A percentile compares a stretch with the other conserved stretches of the same genome.
Evolutionary conservation across 1,284 basidiomycete species (phyloP).

Genomic region (Melampsora abietis-canadensis): DNA sequence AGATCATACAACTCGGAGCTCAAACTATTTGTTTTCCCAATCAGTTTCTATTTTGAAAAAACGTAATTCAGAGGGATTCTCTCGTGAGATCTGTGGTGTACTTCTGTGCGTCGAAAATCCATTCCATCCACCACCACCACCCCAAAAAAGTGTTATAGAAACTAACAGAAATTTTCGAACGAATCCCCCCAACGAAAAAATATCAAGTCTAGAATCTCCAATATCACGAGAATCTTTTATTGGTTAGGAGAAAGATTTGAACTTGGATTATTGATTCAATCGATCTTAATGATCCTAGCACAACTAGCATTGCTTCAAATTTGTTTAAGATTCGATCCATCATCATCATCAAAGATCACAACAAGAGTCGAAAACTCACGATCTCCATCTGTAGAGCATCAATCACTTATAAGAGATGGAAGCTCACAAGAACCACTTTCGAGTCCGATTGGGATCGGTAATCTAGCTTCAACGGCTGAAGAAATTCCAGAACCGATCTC

Average conservation of each 20-base stretch:
- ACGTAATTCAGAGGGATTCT: constrained; percentile 56
- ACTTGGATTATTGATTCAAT: constrained; percentile 56
- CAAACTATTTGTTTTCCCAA: background rate
- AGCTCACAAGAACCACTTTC: constrained; percentile 43
- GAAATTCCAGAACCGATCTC: constrained; percentile 2
- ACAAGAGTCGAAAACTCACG: background rate
- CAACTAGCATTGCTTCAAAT: constrained; percentile 58
- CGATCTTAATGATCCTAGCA: constrained; percentile 56
- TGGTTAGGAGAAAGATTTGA: constrained; percentile 59
- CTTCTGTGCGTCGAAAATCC: constrained; percentile 47
- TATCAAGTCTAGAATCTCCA: constrained; percentile 19
- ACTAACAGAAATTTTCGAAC: background rate
- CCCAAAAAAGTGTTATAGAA: too few relatives aligned
- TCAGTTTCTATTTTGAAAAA: constrained; percentile 48
- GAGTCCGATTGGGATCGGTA: constrained; percentile 43
- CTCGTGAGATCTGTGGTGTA: constrained; percentile 54
- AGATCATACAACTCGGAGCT: background rate
- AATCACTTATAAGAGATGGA: background rate
- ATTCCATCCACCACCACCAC: too few relatives aligned
- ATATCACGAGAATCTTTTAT: constrained; percentile 51
- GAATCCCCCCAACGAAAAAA: too few relatives aligned
- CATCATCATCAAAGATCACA: background rate
- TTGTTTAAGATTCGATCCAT: constrained; percentile 55
- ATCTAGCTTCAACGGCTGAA: constrained; percentile 33
- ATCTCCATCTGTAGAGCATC: background rate